Evolutionary conservation across 306 rosid genomes (phyloP).

Genomic region (Vigna trinervia): DNA sequence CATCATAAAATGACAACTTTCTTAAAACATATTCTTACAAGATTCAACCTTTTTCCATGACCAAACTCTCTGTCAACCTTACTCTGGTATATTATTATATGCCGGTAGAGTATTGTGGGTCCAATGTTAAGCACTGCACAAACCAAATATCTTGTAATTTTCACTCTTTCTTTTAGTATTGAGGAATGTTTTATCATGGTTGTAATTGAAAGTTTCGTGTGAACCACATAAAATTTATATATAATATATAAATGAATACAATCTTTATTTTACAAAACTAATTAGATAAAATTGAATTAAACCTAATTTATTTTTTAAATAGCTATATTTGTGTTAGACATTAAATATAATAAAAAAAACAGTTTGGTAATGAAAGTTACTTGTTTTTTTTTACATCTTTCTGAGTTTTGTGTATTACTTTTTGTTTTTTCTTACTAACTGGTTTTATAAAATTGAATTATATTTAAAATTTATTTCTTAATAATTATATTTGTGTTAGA

Average conservation of each 20-base stretch:
- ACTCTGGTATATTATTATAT: slow-evolving; percentile 6
- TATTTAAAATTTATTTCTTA: no score
- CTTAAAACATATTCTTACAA: neutral
- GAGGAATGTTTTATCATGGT: neutral
- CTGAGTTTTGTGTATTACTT: no score
- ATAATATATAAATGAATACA: no score
- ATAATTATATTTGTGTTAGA: no score
- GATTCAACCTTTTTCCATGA: neutral
- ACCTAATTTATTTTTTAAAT: no score
- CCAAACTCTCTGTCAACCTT: neutral
- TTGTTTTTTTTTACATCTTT: neutral
- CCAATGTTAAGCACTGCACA: neutral
- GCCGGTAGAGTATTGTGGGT: neutral
- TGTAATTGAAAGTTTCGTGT: neutral
- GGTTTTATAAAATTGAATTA: no score
- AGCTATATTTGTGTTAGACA: no score
- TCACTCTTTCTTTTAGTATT: neutral
- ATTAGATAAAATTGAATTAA: no score
- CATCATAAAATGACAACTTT: slow-evolving; percentile 11
- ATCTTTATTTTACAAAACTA: no score
- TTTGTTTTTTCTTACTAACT: no score
- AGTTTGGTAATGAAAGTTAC: neutral
- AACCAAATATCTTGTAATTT: neutral
- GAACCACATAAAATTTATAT: no score
- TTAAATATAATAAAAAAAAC: neutral